Evolutionary conservation across 2,329 filamentous ascomycete genomes (phyloP).

Genomic region (Sporothrix phasma): DNA sequence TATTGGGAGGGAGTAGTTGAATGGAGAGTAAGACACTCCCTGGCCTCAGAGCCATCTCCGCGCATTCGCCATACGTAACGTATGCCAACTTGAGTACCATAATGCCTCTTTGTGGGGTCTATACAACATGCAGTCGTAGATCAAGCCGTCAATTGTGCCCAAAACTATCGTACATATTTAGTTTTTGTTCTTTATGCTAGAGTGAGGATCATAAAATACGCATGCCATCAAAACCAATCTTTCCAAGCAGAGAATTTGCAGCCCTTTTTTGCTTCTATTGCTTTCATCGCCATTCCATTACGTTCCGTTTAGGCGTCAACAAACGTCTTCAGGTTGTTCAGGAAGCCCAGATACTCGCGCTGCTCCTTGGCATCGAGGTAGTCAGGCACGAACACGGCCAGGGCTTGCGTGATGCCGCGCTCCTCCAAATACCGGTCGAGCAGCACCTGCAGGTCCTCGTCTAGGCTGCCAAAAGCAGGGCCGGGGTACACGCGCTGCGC

Average conservation of each 20-base stretch:
- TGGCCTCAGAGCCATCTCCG: too few relatives aligned
- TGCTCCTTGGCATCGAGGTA: constrained; percentile 99
- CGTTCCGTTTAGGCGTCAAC: constrained; percentile 50
- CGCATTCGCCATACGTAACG: too few relatives aligned
- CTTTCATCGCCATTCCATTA: background rate
- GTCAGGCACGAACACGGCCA: constrained; percentile 86
- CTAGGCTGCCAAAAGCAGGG: constrained; percentile 85
- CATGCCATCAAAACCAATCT: background rate
- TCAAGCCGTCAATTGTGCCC: background rate
- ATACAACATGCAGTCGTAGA: background rate
- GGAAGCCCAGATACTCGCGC: constrained; percentile 88
- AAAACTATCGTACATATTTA: background rate
- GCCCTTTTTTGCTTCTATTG: background rate
- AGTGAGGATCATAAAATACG: constrained; percentile 14
- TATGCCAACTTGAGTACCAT: too few relatives aligned
- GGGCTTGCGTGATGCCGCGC: constrained; percentile 75
- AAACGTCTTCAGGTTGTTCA: constrained; percentile 78
- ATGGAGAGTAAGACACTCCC: too few relatives aligned
- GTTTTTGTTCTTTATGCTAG: constrained; percentile 1
- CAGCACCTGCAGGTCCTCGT: constrained; percentile 88
- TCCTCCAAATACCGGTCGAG: constrained; percentile 93
- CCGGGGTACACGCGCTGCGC: constrained; percentile 76
- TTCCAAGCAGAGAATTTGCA: background rate
- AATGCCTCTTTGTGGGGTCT: too few relatives aligned
- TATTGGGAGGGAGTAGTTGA: too few relatives aligned